Base-by-base conservation (phyloP, 1,284 basidiomycete species). In the Tilletia walkeri region DNA sequence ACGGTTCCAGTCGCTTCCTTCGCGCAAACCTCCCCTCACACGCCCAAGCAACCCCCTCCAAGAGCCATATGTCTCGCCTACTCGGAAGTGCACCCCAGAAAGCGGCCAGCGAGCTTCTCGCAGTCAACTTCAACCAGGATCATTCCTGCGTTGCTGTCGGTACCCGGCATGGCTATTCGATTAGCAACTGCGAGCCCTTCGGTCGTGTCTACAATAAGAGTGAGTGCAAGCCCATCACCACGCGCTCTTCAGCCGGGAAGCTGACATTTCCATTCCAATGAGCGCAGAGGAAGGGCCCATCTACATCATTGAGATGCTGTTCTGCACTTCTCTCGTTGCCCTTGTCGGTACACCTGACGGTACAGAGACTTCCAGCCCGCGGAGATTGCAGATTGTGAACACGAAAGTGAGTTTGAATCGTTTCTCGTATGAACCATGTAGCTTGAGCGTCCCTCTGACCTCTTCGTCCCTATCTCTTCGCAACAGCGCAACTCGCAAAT, bases 261-360 rank as follows among this genome's bases (percentile, higher is more conserved):
- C 61, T 66, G 34, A 53, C 65, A 53, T 39, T 7, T 24, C 34
- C 14, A 38, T 38, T 20, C 30, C 92, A 34, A 7, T 34, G n/a
- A 7, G 20, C 54, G 6, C 59, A 63, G 94, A 91, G 80, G 93
- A 96, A 75, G 94, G 94, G 2, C 92, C 95, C 0, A 89, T 92
- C 16, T 94, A 93, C 36, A 95, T 96, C 73, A 95, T 98, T 12
- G 95, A 99, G 85, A 99, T 99, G 95, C 88, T 99, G 72, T 99
- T 99, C 86, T 97, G 94, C 86, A 99, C 96, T 3, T 96, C 94
- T 9, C 88, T 99, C 72, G 94, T 99, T 68, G 95, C 95, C 0
- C 88, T 99, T 48, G 95, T 99, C 38, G 95, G 95, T 12, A 93
- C 93, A 0, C 92, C 93, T 9, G 94, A 97, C 54, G 90, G 91